Evolutionary conservation across 2,329 filamentous ascomycete genomes (phyloP).

Genomic region (Blastomyces percursus): DNA sequence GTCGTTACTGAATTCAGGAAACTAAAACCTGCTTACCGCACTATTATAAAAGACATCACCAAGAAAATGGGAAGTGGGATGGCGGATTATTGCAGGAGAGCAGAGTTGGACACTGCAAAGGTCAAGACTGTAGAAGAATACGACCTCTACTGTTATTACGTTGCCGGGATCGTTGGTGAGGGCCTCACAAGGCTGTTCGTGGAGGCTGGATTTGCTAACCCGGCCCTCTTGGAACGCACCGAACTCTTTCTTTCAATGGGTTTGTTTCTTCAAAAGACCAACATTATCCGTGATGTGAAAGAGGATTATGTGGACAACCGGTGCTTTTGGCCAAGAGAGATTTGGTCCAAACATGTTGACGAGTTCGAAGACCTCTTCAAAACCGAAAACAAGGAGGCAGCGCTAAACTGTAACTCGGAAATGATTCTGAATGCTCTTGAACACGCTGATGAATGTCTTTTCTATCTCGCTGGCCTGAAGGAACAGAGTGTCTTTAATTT

Average conservation of each 20-base stretch:
- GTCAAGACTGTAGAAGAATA: slow-evolving; percentile 80
- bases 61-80: slow-evolving; percentile 96
- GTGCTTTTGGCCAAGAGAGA: slow-evolving; percentile 88
- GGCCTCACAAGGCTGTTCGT: slow-evolving; percentile 86
- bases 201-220: slow-evolving; percentile 73
- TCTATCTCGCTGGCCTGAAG: slow-evolving; percentile 87
- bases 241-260: slow-evolving; percentile 91
- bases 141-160: slow-evolving; percentile 95
- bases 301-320: slow-evolving; percentile 83
- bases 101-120: slow-evolving; percentile 61
- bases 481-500: slow-evolving; percentile 99
- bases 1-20: slow-evolving; percentile 79
- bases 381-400: slow-evolving; percentile 62
- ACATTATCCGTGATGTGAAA: slow-evolving; percentile 91
- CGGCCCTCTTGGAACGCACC: slow-evolving; percentile 64
- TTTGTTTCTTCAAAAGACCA: slow-evolving; percentile 94
- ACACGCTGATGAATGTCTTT: slow-evolving; percentile 86
- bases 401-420: slow-evolving; percentile 76
- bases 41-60: slow-evolving; percentile 86
- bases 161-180: slow-evolving; percentile 95
- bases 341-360: slow-evolving; percentile 92
- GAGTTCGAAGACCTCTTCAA: slow-evolving; percentile 85
- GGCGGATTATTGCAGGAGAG: slow-evolving; percentile 86
- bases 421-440: slow-evolving; percentile 87
- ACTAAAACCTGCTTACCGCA: slow-evolving; percentile 71